Evolutionary conservation across 371 early-diverging fungal genomes (phyloP).

Genomic region (Haplosporangium sp.): DNA sequence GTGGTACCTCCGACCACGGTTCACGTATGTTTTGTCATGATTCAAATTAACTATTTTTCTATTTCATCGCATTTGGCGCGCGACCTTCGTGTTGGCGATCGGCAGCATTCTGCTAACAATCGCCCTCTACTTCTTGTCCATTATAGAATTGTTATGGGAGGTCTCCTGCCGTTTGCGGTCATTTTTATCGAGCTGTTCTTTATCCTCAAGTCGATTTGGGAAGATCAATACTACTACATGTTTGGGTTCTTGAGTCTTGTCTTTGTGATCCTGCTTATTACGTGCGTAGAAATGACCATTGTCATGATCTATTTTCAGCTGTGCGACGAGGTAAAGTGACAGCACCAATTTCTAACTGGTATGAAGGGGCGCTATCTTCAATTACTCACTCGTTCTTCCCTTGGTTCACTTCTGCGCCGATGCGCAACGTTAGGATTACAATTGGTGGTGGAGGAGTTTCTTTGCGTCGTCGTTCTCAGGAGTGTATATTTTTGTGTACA

Average conservation of each 20-base stretch:
- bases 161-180: slow-evolving; percentile 90
- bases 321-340: slow-evolving; percentile 74
- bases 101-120: background rate
- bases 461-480: slow-evolving; percentile 77
- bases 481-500: slow-evolving; percentile 78
- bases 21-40: slow-evolving; percentile 41
- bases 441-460: slow-evolving; percentile 89
- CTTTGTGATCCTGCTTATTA: slow-evolving; percentile 82
- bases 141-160: slow-evolving; percentile 76
- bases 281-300: slow-evolving; percentile 87
- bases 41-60: too few relatives aligned
- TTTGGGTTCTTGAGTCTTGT: slow-evolving; percentile 88
- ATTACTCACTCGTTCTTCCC: background rate
- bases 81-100: too few relatives aligned
- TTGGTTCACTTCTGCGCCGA: background rate
- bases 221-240: slow-evolving; percentile 90
- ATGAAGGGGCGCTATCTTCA: too few relatives aligned
- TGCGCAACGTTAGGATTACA: slow-evolving; percentile 63
- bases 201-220: slow-evolving; percentile 94
- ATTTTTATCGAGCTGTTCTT: slow-evolving; percentile 92
- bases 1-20: slow-evolving; percentile 69
- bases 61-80: too few relatives aligned
- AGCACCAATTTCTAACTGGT: background rate
- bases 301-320: slow-evolving; percentile 92
- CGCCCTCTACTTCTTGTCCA: background rate